Percentiles rank a stretch among this genome's conserved stretches.
Evolutionary conservation across 495 filamentous ascomycete species (phyloP).

Genomic region (Aspergillus asperescens): DNA sequence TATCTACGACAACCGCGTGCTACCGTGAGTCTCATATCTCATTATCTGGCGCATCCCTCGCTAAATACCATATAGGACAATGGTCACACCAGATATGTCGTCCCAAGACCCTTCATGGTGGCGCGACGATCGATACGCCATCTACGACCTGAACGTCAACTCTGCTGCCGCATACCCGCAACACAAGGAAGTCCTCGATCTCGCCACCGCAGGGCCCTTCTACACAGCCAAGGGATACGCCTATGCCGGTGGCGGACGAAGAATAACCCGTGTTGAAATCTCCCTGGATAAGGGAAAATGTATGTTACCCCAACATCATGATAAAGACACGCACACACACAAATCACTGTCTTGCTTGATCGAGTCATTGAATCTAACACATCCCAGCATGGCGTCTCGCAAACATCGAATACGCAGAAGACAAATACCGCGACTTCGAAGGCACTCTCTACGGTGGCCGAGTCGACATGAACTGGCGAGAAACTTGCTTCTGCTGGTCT

Average conservation of each 20-base stretch:
- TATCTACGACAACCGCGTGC: conserved; percentile 87
- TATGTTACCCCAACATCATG: conserved; percentile 12
- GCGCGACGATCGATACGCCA: conserved; percentile 89
- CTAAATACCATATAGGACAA: conserved; percentile 48
- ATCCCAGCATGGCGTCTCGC: conserved; percentile 69
- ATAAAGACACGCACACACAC: too few relatives aligned
- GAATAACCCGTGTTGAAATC: conserved; percentile 78
- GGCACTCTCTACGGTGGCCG: conserved; percentile 69
- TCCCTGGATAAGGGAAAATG: conserved; percentile 76
- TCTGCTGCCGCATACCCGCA: conserved; percentile 77
- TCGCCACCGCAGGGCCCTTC: conserved; percentile 41
- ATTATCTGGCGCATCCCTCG: neutral
- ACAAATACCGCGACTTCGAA: conserved; percentile 69
- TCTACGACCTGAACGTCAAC: conserved; percentile 89
- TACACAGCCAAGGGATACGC: conserved; percentile 80
- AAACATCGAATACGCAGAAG: conserved; percentile 78
- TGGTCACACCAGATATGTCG: conserved; percentile 77
- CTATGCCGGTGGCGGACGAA: conserved; percentile 82
- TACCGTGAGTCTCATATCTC: conserved; percentile 52
- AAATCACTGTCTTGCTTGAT: neutral
- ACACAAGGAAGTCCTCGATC: conserved; percentile 66
- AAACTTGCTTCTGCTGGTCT: conserved; percentile 87
- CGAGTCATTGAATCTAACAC: conserved; percentile 15
- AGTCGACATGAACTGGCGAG: conserved; percentile 77
- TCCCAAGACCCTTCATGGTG: conserved; percentile 72